These are phyloP conservation scores for Polysphondylium violaceum DNA, from an alignment of 78 protist genomes.

Conservation along the genomic window DNA sequence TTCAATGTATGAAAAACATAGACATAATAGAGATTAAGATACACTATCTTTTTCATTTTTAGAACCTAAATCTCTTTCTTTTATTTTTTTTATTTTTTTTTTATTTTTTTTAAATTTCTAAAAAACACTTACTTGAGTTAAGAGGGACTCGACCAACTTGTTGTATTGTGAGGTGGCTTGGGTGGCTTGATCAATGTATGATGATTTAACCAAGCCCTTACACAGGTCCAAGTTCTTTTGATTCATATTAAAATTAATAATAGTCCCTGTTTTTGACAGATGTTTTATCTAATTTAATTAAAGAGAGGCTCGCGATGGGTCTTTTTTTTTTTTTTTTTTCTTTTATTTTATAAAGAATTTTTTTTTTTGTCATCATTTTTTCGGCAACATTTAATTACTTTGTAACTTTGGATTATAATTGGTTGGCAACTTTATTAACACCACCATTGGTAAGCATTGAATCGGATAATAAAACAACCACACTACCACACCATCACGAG, in stretches of 20 bases:
- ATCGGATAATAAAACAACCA: too few relatives aligned
- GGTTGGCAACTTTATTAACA: neutral
- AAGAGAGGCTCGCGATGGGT: too few relatives aligned
- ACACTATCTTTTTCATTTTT: too few relatives aligned
- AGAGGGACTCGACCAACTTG: slow-evolving; percentile 14
- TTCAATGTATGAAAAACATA: neutral
- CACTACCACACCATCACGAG: too few relatives aligned
- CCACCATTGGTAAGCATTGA: neutral
- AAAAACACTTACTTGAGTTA: slow-evolving; percentile 47
- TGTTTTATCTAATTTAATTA: too few relatives aligned
- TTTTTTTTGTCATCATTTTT: neutral
- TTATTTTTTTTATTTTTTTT: neutral
- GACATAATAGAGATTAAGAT: too few relatives aligned
- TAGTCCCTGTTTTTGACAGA: neutral
- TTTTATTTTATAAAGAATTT: neutral
- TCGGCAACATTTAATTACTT: neutral
- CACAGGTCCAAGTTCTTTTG: slow-evolving; percentile 62
- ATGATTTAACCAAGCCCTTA: slow-evolving; percentile 60
- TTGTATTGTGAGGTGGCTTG: slow-evolving; percentile 71
- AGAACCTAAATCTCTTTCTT: too few relatives aligned
- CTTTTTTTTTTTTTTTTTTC: neutral
- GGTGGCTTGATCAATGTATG: slow-evolving; percentile 83
- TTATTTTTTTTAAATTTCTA: neutral
- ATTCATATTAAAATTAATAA: slow-evolving; percentile 74
- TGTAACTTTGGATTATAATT: neutral